Evolutionary conservation across 371 early-diverging fungal genomes (phyloP), one percentile per base, ranked within the genome.

Genomic region (Apophysomyces sp.): DNA sequence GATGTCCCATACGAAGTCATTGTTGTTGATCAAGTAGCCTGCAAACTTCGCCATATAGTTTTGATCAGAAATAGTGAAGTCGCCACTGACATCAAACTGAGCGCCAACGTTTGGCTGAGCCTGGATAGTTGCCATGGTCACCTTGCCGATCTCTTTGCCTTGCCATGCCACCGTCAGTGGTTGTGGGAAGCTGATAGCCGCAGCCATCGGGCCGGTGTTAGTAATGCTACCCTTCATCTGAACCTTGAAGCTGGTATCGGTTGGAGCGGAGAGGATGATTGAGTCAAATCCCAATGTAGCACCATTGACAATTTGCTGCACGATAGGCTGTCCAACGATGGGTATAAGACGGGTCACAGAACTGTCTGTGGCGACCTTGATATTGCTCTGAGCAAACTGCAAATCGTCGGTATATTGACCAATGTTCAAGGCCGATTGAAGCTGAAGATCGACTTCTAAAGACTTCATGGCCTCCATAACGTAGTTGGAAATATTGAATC

Each of bases 131-230:
- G 85, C 78, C 72, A 88, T 85, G 24, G 71, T 56, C 16, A 80
- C 80, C 4, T 65, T 73, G 36, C 86, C 85, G 29, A 85, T 68
- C 26, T 49, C 61, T n/a, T 65, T 73, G 7, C 74, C 79, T 24
- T 81, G 65, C 88, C 88, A 88, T 15, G 60, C 67, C 36, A 88
- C 80, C 11, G 67, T 71, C 40, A 88, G 71, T 7, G 71, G 69
- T 13, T 56, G 66, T 28, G 84, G 83, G 77, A 88, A 88, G 12
- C 66, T 49, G 56, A 88, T 86, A 0, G 69, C 63, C 11, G 86
- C 88, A 52, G 68, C 74, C 66, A 88, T 72, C 13, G 81, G 81
- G 51, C 88, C 88, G n/a, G 88, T 84, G 30, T 81, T 67, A 21
- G 74, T 63, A 66, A 86, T 81, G 6, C 68, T 53, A 36, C 88